Conservation (phyloP, 2,329 filamentous ascomycete genomes). For the Claviceps sp. region DNA sequence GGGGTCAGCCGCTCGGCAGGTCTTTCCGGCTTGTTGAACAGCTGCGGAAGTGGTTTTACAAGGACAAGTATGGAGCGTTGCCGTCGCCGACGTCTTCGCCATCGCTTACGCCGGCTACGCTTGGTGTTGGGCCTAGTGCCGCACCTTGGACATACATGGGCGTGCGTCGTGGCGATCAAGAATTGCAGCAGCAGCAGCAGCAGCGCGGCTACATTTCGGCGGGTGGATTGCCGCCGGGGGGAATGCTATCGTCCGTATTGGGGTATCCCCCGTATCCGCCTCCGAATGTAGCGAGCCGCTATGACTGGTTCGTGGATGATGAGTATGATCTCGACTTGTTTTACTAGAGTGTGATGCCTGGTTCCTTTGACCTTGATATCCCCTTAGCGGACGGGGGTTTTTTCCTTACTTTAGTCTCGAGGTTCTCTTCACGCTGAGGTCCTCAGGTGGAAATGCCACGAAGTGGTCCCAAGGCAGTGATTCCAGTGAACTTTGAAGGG, state of each 20-base stretch:
- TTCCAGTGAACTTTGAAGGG: too few relatives aligned
- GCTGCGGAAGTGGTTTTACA: conserved; percentile 2
- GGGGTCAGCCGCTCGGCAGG: neutral
- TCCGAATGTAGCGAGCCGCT: neutral
- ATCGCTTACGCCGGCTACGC: neutral
- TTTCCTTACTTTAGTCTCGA: too few relatives aligned
- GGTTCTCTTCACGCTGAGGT: too few relatives aligned
- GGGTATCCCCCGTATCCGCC: too few relatives aligned
- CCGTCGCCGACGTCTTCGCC: neutral
- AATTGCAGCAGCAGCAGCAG: neutral
- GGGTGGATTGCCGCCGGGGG: too few relatives aligned
- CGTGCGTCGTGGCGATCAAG: neutral
- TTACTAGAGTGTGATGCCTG: neutral
- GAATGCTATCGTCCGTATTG: neutral
- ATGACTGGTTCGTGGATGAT: conserved; percentile 1
- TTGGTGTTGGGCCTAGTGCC: neutral
- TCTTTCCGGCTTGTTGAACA: conserved; percentile 2
- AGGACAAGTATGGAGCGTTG: neutral
- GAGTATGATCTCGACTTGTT: neutral
- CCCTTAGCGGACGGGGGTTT: too few relatives aligned
- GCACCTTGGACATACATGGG: neutral
- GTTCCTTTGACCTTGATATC: too few relatives aligned
- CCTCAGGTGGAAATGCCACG: too few relatives aligned
- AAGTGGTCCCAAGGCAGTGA: too few relatives aligned
- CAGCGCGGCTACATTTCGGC: too few relatives aligned